These are phyloP conservation scores for Penicillium sp. DNA, from an alignment of 2,329 filamentous ascomycete species.

Conservation along the genomic window DNA sequence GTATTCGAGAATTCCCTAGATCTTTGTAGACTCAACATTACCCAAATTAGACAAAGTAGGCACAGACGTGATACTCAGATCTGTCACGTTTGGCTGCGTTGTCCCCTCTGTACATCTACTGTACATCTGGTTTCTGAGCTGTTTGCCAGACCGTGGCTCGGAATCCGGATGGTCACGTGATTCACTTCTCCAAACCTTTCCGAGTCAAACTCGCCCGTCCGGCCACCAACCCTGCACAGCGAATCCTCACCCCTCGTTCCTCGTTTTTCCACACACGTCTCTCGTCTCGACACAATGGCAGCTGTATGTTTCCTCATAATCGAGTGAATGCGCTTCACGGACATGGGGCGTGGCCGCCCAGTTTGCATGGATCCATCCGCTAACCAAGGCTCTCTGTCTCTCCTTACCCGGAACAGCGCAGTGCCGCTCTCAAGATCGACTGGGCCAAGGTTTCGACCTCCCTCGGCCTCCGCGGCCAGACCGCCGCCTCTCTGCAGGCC, in stretches of 20 bases:
- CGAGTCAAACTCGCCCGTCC: conserved; percentile 33
- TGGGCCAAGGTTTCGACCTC: conserved; percentile 92
- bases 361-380: conserved; percentile 10
- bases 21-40: not conserved
- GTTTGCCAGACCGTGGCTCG: conserved; percentile 17
- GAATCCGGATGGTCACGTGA: conserved; percentile 31
- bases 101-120: not conserved
- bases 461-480: conserved; percentile 93
- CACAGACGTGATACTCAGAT: too few relatives aligned
- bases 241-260: conserved; percentile 26
- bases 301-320: conserved; percentile 28
- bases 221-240: conserved; percentile 30
- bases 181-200: conserved; percentile 34
- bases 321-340: not conserved
- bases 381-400: conserved; percentile 15
- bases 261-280: conserved; percentile 22
- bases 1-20: too few relatives aligned
- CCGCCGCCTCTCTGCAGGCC: conserved; percentile 78
- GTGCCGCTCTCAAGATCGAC: conserved; percentile 98
- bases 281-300: conserved; percentile 37
- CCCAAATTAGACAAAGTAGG: too few relatives aligned
- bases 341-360: not conserved
- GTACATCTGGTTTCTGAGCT: not conserved
- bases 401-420: conserved; percentile 58
- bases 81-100: not conserved